Evolutionary conservation across 75 land plant genomes (phyloP).

Genomic region (Selaginella moellendorffii): DNA sequence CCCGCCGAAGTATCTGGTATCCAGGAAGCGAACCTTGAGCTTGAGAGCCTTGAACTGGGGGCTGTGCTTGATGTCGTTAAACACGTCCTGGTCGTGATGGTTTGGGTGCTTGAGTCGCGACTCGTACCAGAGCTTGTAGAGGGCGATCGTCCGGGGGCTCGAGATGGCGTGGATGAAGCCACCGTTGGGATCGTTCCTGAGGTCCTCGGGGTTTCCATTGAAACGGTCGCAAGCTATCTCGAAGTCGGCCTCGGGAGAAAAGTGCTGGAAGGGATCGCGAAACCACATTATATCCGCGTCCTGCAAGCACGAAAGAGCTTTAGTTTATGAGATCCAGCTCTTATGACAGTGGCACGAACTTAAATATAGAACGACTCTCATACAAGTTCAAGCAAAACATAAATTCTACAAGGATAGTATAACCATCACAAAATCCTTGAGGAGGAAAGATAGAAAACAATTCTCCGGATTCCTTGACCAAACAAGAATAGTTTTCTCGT

Average conservation of each 20-base stretch:
- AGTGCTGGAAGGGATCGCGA: conserved; percentile 5
- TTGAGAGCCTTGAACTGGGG: background rate
- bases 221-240: conserved; percentile 7
- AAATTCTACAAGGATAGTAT: too few relatives aligned
- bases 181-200: conserved; percentile 3
- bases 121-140: conserved; percentile 1
- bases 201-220: conserved; percentile 1
- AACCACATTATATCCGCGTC: conserved; percentile 7
- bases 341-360: too few relatives aligned
- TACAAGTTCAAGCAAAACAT: too few relatives aligned
- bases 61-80: conserved; percentile 6
- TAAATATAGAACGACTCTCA: too few relatives aligned
- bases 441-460: too few relatives aligned
- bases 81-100: conserved; percentile 5
- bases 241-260: background rate
- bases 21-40: background rate
- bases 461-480: too few relatives aligned
- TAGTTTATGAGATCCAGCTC: too few relatives aligned
- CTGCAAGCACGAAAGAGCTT: too few relatives aligned
- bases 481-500: too few relatives aligned
- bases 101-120: background rate
- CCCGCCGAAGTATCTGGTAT: background rate
- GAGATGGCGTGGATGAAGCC: background rate
- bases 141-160: background rate
- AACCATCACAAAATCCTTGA: too few relatives aligned